A percentile compares a stretch with the other conserved stretches of the same genome.
These are phyloP conservation scores for Russula dissimulans DNA, from an alignment of 768 basidiomycete species.

Conservation along the genomic window DNA sequence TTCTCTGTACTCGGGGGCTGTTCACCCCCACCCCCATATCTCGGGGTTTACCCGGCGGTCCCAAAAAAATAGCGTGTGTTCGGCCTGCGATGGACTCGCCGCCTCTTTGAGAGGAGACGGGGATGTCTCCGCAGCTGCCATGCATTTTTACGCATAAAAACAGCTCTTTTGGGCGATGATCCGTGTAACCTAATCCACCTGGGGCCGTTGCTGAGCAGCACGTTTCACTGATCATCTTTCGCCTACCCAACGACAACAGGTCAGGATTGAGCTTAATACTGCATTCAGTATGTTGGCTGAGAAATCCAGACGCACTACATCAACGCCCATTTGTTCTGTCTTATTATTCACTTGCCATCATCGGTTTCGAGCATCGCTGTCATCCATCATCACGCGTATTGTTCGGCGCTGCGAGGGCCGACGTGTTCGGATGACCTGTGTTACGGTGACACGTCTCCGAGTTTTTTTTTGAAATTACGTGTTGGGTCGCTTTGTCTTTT, in stretches of 20 bases:
- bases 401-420: background rate
- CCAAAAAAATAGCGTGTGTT: background rate
- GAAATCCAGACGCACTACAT: background rate
- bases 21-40: background rate
- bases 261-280: background rate
- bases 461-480: conserved; percentile 2
- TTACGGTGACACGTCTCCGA: conserved; percentile 6
- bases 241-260: background rate
- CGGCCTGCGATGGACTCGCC: background rate
- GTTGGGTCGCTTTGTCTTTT: conserved; percentile 1
- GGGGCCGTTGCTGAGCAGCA: background rate
- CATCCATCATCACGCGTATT: background rate
- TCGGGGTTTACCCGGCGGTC: background rate
- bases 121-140: too few relatives aligned
- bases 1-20: background rate
- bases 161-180: background rate
- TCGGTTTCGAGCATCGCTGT: background rate
- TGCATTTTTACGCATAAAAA: background rate
- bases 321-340: background rate
- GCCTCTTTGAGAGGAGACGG: background rate
- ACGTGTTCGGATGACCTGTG: conserved; percentile 10
- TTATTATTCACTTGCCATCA: background rate
- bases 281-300: background rate
- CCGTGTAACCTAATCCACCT: background rate
- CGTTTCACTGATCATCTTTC: background rate